phyloP scores from a whole-genome alignment of 371 early-diverging fungal genomes.

The Gilbertella persicaria region DNA sequence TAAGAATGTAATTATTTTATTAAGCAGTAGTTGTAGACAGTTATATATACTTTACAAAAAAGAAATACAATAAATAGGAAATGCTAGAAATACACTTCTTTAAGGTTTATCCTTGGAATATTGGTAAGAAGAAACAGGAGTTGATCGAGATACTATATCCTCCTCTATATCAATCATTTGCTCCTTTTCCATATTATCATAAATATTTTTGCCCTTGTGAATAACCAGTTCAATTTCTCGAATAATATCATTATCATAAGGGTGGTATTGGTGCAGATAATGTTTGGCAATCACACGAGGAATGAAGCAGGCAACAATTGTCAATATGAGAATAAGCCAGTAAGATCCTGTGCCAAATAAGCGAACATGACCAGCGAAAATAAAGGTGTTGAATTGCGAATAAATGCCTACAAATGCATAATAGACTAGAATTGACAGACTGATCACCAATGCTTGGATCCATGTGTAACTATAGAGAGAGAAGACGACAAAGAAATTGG shows the following conservation, averaged over 20 bases:
- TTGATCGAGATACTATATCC: conserved; percentile 7
- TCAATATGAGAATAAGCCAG: conserved; percentile 52
- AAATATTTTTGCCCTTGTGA: conserved; percentile 2
- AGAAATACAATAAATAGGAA: no score
- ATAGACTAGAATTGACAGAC: conserved; percentile 52
- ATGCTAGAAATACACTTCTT: no score
- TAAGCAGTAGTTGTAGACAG: no score
- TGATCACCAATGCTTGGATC: conserved; percentile 61
- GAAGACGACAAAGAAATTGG: conserved; percentile 79
- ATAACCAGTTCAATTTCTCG: conserved; percentile 55
- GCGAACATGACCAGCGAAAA: conserved; percentile 45
- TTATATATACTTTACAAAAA: no score
- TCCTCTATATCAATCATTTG: conserved; percentile 1
- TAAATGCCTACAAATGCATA: conserved; percentile 55
- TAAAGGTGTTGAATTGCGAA: conserved; percentile 41
- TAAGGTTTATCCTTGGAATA: conserved; percentile 11
- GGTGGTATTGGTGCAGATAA: conserved; percentile 51
- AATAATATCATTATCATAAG: conserved; percentile 67
- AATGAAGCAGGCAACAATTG: conserved; percentile 45
- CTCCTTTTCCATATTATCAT: background rate
- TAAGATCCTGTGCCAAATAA: conserved; percentile 53
- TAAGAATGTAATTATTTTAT: no score
- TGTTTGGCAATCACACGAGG: conserved; percentile 52
- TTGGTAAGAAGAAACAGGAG: conserved; percentile 4
- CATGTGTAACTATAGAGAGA: conserved; percentile 81